Base-by-base conservation (phyloP, 23 red algal genomes). In the Gracilaria caudata region DNA sequence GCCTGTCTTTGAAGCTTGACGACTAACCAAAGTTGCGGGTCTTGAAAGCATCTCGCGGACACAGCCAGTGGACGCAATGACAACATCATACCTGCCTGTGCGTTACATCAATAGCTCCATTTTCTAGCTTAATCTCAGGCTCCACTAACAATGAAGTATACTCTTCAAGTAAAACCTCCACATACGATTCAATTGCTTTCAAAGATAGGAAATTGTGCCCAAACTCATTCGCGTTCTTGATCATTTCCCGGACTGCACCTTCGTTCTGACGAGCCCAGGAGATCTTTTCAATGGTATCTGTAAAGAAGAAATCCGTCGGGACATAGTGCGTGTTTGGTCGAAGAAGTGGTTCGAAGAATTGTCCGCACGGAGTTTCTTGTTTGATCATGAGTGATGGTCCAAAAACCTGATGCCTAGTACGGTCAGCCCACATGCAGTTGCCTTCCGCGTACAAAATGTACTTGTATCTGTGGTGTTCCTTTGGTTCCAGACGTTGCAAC, bases 371-470 rank as follows among this genome's bases (percentile, higher is more conserved):
- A n/a, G 96, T 94, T 79, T 95, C 80, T 80, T 98, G 96, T 72
- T 98, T 95, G 45, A 98, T 91, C 33, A 94, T 68, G 29, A 81
- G 63, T 28, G 90, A 94, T 16, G 96, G 90, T 32, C 89, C 92
- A 92, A 94, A 94, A 32, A 98, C 36, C 78, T 98, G 96, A 25
- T 84, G 71, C 35, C 81, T 84, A 33, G 94, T 51, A 25, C 96
- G 81, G 43, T 98, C 96, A 11, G 96, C 96, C 96, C 96, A 98
- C 74, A 94, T 91, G 58, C 96, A 98, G 64, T 98, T 98, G 33
- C 96, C 96, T 84, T 98, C 96, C 7, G 96, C 96, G 55, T 98
- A 95, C 21, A 98, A 49, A 37, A 92, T 88, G 89, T 98, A 98
- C 34, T 94, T 94, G 76, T 63, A 94, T 12, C 55, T 77, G 51